Percentiles rank a stretch among this genome's conserved stretches.
These are phyloP conservation scores for Citrullus amarus DNA, from an alignment of 306 rosid species.

Conservation along the genomic window DNA sequence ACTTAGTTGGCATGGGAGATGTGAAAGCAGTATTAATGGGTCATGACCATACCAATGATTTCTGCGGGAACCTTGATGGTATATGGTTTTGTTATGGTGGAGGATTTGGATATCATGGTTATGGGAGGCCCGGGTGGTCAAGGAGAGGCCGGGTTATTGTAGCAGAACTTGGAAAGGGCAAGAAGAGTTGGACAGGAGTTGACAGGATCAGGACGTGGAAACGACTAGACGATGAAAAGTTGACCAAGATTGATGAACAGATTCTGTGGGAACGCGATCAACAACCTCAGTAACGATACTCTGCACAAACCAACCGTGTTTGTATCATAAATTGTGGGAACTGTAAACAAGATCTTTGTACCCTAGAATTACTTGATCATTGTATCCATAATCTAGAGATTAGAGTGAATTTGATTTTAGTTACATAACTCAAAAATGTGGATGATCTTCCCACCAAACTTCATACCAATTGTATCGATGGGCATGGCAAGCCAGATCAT, in stretches of 20 bases:
- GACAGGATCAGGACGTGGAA: constrained; percentile 76
- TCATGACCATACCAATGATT: constrained; percentile 83
- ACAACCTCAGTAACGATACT: background rate
- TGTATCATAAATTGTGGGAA: background rate
- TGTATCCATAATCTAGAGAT: background rate
- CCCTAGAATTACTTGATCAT: background rate
- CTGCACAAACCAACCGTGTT: background rate
- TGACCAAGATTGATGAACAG: constrained; percentile 74
- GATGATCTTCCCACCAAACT: too few relatives aligned
- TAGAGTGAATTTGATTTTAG: background rate
- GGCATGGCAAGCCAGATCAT: too few relatives aligned
- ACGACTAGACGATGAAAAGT: constrained; percentile 61
- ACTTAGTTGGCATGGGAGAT: constrained; percentile 55
- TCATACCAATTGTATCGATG: too few relatives aligned
- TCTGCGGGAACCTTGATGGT: constrained; percentile 69
- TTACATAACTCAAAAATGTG: background rate
- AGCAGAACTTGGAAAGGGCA: constrained; percentile 56
- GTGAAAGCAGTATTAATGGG: constrained; percentile 92
- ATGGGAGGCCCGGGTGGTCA: constrained; percentile 71
- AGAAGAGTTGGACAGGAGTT: constrained; percentile 45
- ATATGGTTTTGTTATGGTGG: constrained; percentile 98
- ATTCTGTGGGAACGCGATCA: constrained; percentile 36
- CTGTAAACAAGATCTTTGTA: background rate
- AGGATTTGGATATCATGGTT: constrained; percentile 86
- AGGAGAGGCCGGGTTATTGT: constrained; percentile 70